Percentiles rank a stretch among this genome's conserved stretches.
Conservation (phyloP, 495 filamentous ascomycete genomes). For the Penicillium bialowiezense region DNA sequence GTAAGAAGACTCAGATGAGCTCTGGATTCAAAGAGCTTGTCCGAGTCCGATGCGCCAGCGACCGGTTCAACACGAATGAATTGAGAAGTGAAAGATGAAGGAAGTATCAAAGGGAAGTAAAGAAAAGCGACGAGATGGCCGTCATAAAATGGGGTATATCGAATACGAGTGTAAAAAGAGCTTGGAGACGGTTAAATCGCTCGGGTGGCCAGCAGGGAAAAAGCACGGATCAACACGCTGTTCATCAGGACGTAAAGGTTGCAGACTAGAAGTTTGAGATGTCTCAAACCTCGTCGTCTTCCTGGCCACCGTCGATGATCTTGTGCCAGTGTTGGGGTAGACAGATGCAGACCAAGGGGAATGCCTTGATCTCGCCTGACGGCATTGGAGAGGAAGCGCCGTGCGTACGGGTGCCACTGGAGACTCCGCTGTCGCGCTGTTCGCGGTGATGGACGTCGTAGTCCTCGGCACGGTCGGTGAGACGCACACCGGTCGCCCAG, state of each 20-base stretch:
- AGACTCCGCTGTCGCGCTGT: conserved; percentile 91
- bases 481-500: conserved; percentile 90
- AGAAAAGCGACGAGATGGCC: conserved; percentile 20
- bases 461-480: conserved; percentile 82
- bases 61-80: conserved; percentile 19
- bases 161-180: conserved; percentile 25
- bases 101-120: too few relatives aligned
- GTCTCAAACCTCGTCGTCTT: conserved; percentile 36
- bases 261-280: conserved; percentile 18
- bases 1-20: conserved; percentile 23
- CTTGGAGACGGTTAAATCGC: conserved; percentile 2
- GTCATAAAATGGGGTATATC: conserved; percentile 36
- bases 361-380: conserved; percentile 91
- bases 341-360: conserved; percentile 97
- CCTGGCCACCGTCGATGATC: conserved; percentile 76
- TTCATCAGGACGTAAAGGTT: conserved; percentile 42
- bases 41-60: conserved; percentile 24
- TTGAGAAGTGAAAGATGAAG: conserved; percentile 8
- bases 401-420: conserved; percentile 67
- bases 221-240: conserved; percentile 33
- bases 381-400: conserved; percentile 58
- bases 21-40: conserved; percentile 1
- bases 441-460: conserved; percentile 73
- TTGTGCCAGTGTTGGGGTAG: conserved; percentile 96
- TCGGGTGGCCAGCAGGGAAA: conserved; percentile 18